Evolutionary conservation across 768 basidiomycete genomes (phyloP).

Genomic region (Dendrothele bispora): DNA sequence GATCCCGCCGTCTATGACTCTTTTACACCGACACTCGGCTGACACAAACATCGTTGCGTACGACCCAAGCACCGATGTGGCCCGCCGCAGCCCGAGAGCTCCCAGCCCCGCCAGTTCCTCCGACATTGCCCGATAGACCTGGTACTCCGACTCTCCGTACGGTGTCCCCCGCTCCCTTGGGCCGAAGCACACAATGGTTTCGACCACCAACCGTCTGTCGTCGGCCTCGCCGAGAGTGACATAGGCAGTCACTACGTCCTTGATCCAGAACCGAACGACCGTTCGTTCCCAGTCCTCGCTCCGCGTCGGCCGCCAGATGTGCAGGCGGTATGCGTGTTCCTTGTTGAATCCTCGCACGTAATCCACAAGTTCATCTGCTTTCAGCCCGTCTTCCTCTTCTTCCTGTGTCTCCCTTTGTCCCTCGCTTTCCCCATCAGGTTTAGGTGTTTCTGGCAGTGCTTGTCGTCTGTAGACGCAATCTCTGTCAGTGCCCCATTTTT

Average conservation of each 20-base stretch:
- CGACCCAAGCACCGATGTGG: conserved; percentile 47
- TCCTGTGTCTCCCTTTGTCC: conserved; percentile 32
- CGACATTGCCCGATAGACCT: conserved; percentile 62
- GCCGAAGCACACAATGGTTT: conserved; percentile 69
- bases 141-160: conserved; percentile 44
- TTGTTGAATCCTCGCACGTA: conserved; percentile 64
- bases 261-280: conserved; percentile 58
- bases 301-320: conserved; percentile 50
- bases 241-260: conserved; percentile 68
- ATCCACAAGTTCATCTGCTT: conserved; percentile 43
- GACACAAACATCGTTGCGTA: conserved; percentile 63
- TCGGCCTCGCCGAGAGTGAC: conserved; percentile 45
- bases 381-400: no score
- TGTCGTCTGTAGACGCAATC: conserved; percentile 34
- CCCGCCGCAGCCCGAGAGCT: no score
- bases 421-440: conserved; percentile 50
- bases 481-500: not conserved
- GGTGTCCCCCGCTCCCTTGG: conserved; percentile 64
- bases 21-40: conserved; percentile 67
- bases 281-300: conserved; percentile 18
- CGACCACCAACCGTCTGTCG: conserved; percentile 45
- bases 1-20: conserved; percentile 72
- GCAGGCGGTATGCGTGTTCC: conserved; percentile 40
- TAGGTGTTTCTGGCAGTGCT: conserved; percentile 63
- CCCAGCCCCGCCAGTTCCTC: conserved; percentile 66